These are phyloP conservation scores for Talaromyces wortmannii DNA, from an alignment of 495 filamentous ascomycete genomes.

Conservation along the genomic window DNA sequence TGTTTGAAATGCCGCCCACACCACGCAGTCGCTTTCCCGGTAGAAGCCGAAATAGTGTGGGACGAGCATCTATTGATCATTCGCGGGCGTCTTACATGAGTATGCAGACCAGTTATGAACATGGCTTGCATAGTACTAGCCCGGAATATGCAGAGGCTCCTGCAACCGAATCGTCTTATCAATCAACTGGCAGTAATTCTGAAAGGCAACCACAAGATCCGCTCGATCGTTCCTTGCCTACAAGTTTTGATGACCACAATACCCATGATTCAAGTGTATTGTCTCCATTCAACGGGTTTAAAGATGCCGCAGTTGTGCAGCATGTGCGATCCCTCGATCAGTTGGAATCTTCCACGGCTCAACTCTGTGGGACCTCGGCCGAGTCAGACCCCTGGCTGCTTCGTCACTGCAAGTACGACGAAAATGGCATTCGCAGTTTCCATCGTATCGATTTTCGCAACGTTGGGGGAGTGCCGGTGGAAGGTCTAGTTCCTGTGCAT, in stretches of 20 bases:
- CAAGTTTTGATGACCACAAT: no score
- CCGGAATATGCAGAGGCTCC: background rate
- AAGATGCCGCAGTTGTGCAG: slow-evolving; percentile 3
- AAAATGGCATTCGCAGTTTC: slow-evolving; percentile 24
- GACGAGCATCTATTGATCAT: background rate
- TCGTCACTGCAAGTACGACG: slow-evolving; percentile 28
- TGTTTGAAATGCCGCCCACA: background rate
- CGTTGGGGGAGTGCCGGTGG: slow-evolving; percentile 26
- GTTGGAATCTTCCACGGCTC: slow-evolving; percentile 21
- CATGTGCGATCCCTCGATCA: slow-evolving; percentile 21
- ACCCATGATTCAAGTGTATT: no score
- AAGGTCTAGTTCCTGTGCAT: slow-evolving; percentile 25
- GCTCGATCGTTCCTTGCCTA: no score
- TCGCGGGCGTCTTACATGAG: background rate
- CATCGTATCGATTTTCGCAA: slow-evolving; percentile 30
- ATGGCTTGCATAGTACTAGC: background rate
- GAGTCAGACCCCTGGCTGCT: slow-evolving; percentile 33
- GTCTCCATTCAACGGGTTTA: background rate
- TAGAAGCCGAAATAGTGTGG: background rate
- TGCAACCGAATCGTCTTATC: background rate
- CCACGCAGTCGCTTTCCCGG: background rate
- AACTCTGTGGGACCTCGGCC: slow-evolving; percentile 26
- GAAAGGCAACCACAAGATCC: no score
- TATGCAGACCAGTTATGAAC: background rate
- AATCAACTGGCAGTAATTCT: no score